These are phyloP conservation scores for Talaromyces sp. DNA, from an alignment of 2,329 filamentous ascomycete genomes.

Conservation along the genomic window DNA sequence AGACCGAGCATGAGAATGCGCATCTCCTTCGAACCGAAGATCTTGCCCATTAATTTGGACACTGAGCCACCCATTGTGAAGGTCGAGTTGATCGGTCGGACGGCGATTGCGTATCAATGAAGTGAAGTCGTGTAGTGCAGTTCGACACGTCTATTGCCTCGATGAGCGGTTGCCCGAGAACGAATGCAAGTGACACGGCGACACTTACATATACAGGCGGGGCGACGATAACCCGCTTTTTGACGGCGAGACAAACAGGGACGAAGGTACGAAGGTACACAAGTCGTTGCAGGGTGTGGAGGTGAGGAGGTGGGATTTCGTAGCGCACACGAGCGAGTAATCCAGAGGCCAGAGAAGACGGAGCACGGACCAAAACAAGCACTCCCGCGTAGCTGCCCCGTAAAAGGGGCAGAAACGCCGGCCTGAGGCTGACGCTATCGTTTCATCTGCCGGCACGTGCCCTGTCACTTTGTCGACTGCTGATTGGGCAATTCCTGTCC, in stretches of 20 bases:
- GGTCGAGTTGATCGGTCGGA: neutral
- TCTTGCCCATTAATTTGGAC: constrained; percentile 96
- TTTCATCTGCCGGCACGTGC: constrained; percentile 1
- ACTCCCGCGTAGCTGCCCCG: neutral
- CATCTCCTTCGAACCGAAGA: constrained; percentile 99
- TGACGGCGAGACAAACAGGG: neutral
- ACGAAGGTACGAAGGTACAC: neutral
- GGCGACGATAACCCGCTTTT: neutral
- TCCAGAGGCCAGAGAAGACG: neutral
- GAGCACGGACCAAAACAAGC: constrained; percentile 5
- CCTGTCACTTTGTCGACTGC: no score
- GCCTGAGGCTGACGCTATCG: constrained; percentile 6
- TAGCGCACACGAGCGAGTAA: neutral
- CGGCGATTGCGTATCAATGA: constrained; percentile 4
- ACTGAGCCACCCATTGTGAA: constrained; percentile 82
- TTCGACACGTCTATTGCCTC: neutral
- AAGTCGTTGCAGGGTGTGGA: neutral
- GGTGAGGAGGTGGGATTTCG: neutral
- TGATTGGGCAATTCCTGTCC: neutral
- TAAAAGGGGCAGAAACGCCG: neutral
- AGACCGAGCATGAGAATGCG: constrained; percentile 96
- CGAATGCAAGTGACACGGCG: neutral
- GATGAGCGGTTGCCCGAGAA: neutral
- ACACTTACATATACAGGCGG: constrained; percentile 2
- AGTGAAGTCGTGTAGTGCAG: neutral